Conservation (phyloP, 2,329 filamentous ascomycete species). For the Raffaelea ambrosiae region DNA sequence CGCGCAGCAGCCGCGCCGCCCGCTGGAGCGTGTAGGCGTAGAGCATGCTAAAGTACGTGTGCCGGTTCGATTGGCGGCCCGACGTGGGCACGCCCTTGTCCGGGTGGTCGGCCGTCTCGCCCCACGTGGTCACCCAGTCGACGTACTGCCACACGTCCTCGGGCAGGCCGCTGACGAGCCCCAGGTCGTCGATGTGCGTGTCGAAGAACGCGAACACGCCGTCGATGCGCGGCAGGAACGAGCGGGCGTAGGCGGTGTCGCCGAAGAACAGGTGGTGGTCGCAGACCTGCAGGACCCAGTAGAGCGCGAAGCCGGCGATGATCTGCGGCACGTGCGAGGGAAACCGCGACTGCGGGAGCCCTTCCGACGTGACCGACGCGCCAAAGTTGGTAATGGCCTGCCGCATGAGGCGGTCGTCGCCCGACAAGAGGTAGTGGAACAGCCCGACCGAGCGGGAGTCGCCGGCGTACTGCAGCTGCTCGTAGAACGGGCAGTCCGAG, state of each 20-base stretch:
- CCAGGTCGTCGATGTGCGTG: conserved; percentile 15
- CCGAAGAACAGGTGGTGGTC: conserved; percentile 28
- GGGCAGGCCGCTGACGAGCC: conserved; percentile 16
- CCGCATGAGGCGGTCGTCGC: conserved; percentile 22
- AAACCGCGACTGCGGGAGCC: conserved; percentile 25
- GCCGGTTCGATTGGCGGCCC: conserved; percentile 24
- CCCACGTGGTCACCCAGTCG: conserved; percentile 23
- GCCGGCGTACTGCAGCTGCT: conserved; percentile 21
- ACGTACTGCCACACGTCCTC: conserved; percentile 25
- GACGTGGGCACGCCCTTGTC: conserved; percentile 27
- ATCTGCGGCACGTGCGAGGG: conserved; percentile 26
- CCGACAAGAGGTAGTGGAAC: conserved; percentile 21
- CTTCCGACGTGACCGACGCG: conserved; percentile 15
- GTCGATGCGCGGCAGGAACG: conserved; percentile 25
- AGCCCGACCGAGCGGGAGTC: conserved; percentile 19
- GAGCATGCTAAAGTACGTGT: conserved; percentile 31
- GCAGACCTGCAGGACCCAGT: conserved; percentile 25
- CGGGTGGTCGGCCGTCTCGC: conserved; percentile 10
- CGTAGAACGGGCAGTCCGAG: conserved; percentile 25
- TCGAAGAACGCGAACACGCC: conserved; percentile 25
- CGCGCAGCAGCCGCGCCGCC: conserved; percentile 21
- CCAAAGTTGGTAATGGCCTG: conserved; percentile 21
- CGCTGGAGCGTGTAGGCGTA: conserved; percentile 27
- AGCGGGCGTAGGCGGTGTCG: conserved; percentile 19
- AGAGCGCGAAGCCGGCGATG: conserved; percentile 28